Conservation (phyloP, 169 alveolate species). For the Cryptosporidium sp. region DNA sequence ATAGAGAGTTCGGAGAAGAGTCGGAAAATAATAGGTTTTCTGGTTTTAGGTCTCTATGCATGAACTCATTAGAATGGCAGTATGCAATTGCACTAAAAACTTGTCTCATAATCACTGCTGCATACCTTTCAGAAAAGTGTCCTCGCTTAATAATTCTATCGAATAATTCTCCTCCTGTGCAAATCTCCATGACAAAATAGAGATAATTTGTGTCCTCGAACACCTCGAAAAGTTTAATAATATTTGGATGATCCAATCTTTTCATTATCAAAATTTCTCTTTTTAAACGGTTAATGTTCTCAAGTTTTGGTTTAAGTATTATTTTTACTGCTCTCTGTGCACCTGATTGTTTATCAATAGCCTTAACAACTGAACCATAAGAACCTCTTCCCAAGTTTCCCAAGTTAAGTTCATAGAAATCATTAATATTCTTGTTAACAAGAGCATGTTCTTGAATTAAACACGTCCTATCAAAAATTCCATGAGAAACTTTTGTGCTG, state of each 20-base stretch:
- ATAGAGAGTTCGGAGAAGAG: slow-evolving; percentile 85
- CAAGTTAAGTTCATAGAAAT: slow-evolving; percentile 84
- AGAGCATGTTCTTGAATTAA: slow-evolving; percentile 69
- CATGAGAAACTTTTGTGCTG: background rate
- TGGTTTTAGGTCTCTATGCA: slow-evolving; percentile 92
- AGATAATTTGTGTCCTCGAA: slow-evolving; percentile 70
- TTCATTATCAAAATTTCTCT: slow-evolving; percentile 89
- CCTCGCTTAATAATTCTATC: slow-evolving; percentile 72
- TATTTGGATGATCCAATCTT: slow-evolving; percentile 78
- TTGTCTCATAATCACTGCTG: slow-evolving; percentile 92
- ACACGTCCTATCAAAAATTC: slow-evolving; percentile 67
- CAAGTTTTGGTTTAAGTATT: slow-evolving; percentile 86
- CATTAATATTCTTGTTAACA: slow-evolving; percentile 80
- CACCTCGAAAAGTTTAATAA: slow-evolving; percentile 75
- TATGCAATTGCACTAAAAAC: slow-evolving; percentile 92
- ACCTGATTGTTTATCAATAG: slow-evolving; percentile 86
- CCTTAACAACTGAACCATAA: slow-evolving; percentile 90
- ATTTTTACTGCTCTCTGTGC: slow-evolving; percentile 88
- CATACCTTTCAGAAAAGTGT: slow-evolving; percentile 88
- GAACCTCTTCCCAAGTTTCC: slow-evolving; percentile 90
- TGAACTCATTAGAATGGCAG: slow-evolving; percentile 89
- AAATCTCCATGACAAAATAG: slow-evolving; percentile 73
- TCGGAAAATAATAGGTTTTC: slow-evolving; percentile 89
- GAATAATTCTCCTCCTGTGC: slow-evolving; percentile 76
- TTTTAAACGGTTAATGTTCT: slow-evolving; percentile 88